A percentile compares a stretch with the other conserved stretches of the same genome.
These are phyloP conservation scores for Avena insularis DNA, from an alignment of 176 grass and related monocot genomes.

Conservation along the genomic window DNA sequence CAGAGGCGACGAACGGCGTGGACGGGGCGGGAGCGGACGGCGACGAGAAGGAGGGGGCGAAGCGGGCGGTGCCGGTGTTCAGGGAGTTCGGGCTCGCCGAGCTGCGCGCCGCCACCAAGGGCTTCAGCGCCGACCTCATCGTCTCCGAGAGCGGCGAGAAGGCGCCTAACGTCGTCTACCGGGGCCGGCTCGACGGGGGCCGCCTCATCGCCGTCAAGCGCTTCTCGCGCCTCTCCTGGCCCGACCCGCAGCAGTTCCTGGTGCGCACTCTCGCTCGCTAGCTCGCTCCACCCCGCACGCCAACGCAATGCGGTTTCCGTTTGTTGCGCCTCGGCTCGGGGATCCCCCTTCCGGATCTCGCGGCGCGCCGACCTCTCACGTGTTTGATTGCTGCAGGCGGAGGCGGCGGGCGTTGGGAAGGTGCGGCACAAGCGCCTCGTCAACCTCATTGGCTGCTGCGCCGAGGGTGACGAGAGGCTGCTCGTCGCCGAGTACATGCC, in stretches of 20 bases:
- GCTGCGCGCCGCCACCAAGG: slow-evolving; percentile 91
- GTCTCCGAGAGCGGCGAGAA: slow-evolving; percentile 99
- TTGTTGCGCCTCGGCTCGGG: not conserved
- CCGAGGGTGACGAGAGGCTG: slow-evolving; percentile 97
- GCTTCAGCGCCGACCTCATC: slow-evolving; percentile 93
- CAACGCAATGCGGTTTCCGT: not conserved
- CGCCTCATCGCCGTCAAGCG: slow-evolving; percentile 92
- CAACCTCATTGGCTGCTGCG: slow-evolving; percentile 97
- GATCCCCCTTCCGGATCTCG: slow-evolving; percentile 39
- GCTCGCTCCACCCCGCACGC: not conserved
- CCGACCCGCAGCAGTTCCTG: slow-evolving; percentile 98
- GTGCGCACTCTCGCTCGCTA: slow-evolving; percentile 40
- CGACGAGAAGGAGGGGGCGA: slow-evolving; percentile 69
- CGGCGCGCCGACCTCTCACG: slow-evolving; percentile 1
- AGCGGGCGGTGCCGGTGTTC: slow-evolving; percentile 83
- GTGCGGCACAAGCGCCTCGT: slow-evolving; percentile 92
- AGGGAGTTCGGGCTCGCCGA: slow-evolving; percentile 88
- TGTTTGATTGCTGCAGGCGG: slow-evolving; percentile 52
- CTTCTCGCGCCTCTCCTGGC: slow-evolving; percentile 96
- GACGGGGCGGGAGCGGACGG: slow-evolving; percentile 53
- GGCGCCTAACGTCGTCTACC: slow-evolving; percentile 98
- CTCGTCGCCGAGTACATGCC: slow-evolving; percentile 98
- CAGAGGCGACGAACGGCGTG: slow-evolving; percentile 69
- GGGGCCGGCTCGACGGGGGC: slow-evolving; percentile 77
- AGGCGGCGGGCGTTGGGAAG: slow-evolving; percentile 91